Base-by-base conservation (phyloP, 306 rosid species). In the Quercus robur region DNA sequence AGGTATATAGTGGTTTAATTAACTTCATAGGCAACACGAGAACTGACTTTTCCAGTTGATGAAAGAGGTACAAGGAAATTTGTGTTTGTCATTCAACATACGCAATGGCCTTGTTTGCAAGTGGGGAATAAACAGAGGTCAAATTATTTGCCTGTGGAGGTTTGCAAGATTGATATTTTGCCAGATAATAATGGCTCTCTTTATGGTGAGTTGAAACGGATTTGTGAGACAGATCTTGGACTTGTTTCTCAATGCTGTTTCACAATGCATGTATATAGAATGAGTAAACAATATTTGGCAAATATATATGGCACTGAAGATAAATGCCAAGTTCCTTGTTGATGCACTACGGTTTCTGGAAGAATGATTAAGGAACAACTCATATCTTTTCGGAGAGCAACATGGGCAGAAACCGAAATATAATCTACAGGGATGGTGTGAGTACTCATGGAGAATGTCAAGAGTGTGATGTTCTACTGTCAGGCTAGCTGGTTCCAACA, bases 61-160 rank as follows among this genome's bases (percentile, higher is more conserved):
- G 99, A 93, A 78, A 89, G 89, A 82, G 97, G 97, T 3, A 96
- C 99, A 0, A 75, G 89, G 91, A 96, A 96, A 82, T 96, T 93
- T 17, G 99, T 91, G 9, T 93, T 90, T 56, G 90, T 56, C n/a
- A 96, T 96, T 77, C 97, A 93, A 68, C 94, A 93, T 73, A 86
- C 92, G 5, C 98, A 96, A 31, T 96, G 93, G 98, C 99, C 99
- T 67, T 93, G 99, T 78, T 86, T 96, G 70, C 97, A 91, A 91
- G 99, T 93, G 10, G 98, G 99, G 30, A 96, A 93, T 73, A 85
- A 87, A 20, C 98, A 93, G 78, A 82, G 97, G 4, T 97, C 99
- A 0, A 96, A 96, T 80, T 96, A 96, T 84, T 75, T 96, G 8
- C 99, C 97, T 2, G 93, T 96, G 99, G 99, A 96, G 91, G 99